Evolutionary conservation across 768 basidiomycete species (phyloP).

Genomic region (Suillus paluster): DNA sequence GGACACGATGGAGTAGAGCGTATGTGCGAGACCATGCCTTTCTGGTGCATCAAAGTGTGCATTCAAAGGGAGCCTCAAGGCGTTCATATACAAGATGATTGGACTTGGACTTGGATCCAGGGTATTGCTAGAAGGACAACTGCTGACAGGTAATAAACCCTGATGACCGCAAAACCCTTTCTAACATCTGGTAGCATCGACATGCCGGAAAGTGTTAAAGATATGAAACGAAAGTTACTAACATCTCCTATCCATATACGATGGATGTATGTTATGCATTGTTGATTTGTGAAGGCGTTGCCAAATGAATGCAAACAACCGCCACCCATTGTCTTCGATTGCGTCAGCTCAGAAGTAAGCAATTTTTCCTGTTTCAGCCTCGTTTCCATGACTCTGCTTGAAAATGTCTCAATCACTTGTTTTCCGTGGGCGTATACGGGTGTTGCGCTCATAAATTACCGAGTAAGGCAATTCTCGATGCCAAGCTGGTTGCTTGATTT

Average conservation of each 20-base stretch:
- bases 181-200: conserved; percentile 20
- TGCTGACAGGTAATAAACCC: conserved; percentile 55
- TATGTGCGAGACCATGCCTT: conserved; percentile 81
- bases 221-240: no score
- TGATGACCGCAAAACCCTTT: conserved; percentile 43
- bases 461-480: conserved; percentile 12
- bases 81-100: conserved; percentile 62
- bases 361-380: conserved; percentile 10
- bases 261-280: conserved; percentile 16
- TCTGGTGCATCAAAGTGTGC: conserved; percentile 73
- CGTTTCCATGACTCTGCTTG: conserved; percentile 7
- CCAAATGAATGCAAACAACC: conserved; percentile 25
- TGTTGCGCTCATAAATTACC: not conserved
- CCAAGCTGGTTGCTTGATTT: conserved; percentile 9
- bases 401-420: conserved; percentile 2
- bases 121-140: conserved; percentile 63
- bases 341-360: not conserved
- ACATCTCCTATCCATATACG: no score
- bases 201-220: no score
- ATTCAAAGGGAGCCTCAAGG: conserved; percentile 62
- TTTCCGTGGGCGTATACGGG: conserved; percentile 4
- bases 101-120: conserved; percentile 61
- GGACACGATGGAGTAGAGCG: conserved; percentile 24
- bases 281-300: conserved; percentile 21
- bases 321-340: conserved; percentile 10